Conservation (phyloP, 2,329 filamentous ascomycete species). For the Rasamsonia emersonii region DNA sequence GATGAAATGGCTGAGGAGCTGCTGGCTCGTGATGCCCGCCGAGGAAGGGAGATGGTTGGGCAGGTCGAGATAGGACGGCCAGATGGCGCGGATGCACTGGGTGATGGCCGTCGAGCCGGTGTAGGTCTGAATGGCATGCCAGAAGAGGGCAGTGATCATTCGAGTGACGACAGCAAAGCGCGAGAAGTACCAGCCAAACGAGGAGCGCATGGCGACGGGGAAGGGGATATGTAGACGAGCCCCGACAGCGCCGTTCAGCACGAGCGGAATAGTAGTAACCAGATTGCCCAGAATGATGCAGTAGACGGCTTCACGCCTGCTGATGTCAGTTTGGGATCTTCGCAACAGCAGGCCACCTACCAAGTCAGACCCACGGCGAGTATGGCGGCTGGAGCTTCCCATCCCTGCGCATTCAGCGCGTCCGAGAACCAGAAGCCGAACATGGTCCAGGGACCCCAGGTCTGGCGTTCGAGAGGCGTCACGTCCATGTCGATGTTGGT, state of each 20-base stretch:
- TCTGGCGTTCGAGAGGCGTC: conserved; percentile 37
- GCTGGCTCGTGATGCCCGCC: conserved; percentile 32
- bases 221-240: conserved; percentile 22
- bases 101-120: conserved; percentile 23
- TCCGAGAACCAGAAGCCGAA: conserved; percentile 41
- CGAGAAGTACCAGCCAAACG: conserved; percentile 24
- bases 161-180: conserved; percentile 26
- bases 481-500: conserved; percentile 40
- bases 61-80: conserved; percentile 38
- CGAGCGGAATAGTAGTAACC: conserved; percentile 1
- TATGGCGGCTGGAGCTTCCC: conserved; percentile 40
- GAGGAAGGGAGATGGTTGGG: conserved; percentile 35
- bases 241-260: conserved; percentile 15
- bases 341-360: conserved; percentile 18
- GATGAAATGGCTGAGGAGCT: conserved; percentile 32
- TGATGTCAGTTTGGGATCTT: conserved; percentile 1
- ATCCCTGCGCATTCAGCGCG: conserved; percentile 37
- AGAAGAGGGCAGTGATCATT: conserved; percentile 30
- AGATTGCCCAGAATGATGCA: background rate
- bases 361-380: conserved; percentile 39
- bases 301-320: background rate
- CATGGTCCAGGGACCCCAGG: conserved; percentile 36
- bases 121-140: conserved; percentile 30
- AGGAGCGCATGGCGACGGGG: conserved; percentile 22
- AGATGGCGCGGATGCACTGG: conserved; percentile 29